phyloP scores from a whole-genome alignment of 2,329 filamentous ascomycete genomes.

The Byssoonygena ceratinophila region DNA sequence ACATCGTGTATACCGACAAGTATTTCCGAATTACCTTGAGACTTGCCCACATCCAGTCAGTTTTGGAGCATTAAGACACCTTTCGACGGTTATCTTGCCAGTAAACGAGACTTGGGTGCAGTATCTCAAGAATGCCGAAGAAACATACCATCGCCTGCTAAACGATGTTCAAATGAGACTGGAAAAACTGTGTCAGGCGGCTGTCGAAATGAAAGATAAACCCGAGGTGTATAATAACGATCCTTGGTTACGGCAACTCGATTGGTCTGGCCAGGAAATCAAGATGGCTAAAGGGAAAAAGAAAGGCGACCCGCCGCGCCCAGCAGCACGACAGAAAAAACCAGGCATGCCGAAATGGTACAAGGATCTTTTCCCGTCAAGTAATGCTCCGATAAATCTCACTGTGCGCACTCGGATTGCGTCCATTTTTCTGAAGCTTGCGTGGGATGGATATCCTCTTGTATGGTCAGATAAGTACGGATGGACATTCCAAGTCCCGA shows the following conservation, averaged over 20 bases:
- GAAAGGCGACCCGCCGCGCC: constrained; percentile 67
- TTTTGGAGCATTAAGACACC: constrained; percentile 82
- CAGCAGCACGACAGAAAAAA: constrained; percentile 75
- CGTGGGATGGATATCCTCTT: constrained; percentile 82
- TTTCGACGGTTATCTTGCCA: constrained; percentile 87
- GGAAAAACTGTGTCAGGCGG: constrained; percentile 61
- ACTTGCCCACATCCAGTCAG: constrained; percentile 95
- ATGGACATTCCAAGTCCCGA: constrained; percentile 77
- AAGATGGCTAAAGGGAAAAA: constrained; percentile 87
- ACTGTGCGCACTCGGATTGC: constrained; percentile 81
- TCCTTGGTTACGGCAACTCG: constrained; percentile 84
- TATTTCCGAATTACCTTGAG: constrained; percentile 79
- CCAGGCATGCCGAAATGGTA: constrained; percentile 96
- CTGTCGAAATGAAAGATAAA: constrained; percentile 61
- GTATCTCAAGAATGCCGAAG: constrained; percentile 75
- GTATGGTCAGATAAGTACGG: constrained; percentile 89
- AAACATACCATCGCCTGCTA: constrained; percentile 66
- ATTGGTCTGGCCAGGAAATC: constrained; percentile 90
- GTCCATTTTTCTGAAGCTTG: constrained; percentile 68
- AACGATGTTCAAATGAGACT: constrained; percentile 69
- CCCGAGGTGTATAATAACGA: constrained; percentile 62
- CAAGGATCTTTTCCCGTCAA: constrained; percentile 71
- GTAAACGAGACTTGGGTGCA: constrained; percentile 78
- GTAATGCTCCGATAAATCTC: constrained; percentile 55
- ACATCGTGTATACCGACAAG: constrained; percentile 84